phyloP scores from a whole-genome alignment of 2,329 filamentous ascomycete genomes.

The Neonectria faginata region DNA sequence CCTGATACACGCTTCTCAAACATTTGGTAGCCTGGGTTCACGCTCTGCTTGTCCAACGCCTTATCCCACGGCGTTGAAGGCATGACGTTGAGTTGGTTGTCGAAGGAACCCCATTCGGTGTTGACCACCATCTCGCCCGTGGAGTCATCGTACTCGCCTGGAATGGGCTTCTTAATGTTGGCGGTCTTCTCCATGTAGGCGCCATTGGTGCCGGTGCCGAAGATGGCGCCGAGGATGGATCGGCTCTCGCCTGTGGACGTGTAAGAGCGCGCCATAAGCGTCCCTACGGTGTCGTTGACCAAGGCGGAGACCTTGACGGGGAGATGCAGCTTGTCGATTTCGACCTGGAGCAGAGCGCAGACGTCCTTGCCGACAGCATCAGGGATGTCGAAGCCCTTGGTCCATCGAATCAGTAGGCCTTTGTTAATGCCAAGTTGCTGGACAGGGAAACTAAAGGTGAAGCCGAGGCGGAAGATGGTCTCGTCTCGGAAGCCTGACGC shows the following conservation, averaged over 20 bases:
- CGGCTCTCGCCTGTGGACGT: conserved; percentile 88
- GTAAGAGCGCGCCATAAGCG: conserved; percentile 97
- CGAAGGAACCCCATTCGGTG: conserved; percentile 98
- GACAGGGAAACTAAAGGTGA: conserved; percentile 98
- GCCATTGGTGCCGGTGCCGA: conserved; percentile 96
- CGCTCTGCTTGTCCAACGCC: conserved; percentile 80
- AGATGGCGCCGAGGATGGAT: conserved; percentile 94
- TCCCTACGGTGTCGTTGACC: conserved; percentile 98
- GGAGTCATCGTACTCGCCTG: conserved; percentile 77
- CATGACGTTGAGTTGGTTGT: conserved; percentile 90
- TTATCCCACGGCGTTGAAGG: conserved; percentile 87
- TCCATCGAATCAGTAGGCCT: conserved; percentile 94
- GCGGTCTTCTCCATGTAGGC: conserved; percentile 94
- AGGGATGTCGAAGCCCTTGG: conserved; percentile 97
- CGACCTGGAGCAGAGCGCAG: conserved; percentile 86
- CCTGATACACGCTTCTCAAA: conserved; percentile 98
- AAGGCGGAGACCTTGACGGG: conserved; percentile 95
- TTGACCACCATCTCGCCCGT: conserved; percentile 98
- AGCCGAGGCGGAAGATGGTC: conserved; percentile 92
- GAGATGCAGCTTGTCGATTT: conserved; percentile 87
- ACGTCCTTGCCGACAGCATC: conserved; percentile 96
- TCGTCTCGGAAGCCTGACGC: conserved; percentile 73
- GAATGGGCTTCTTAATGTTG: conserved; percentile 83
- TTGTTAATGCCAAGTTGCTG: conserved; percentile 96
- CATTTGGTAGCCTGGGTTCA: conserved; percentile 96